Evolutionary conservation across 2,329 filamentous ascomycete genomes (phyloP).

Genomic region (Exophiala spinifera): DNA sequence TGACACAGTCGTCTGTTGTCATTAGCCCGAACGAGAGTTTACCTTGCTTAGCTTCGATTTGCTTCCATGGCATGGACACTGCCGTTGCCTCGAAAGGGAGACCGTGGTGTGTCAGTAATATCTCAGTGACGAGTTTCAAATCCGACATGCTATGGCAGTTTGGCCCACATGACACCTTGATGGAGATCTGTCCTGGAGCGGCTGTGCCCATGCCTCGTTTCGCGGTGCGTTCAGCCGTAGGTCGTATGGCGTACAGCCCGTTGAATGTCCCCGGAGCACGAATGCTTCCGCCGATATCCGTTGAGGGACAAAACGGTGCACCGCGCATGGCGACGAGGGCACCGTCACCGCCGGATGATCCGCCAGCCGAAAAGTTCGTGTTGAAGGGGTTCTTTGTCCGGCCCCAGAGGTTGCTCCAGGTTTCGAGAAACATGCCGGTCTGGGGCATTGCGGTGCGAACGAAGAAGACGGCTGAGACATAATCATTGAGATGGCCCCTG

Average conservation of each 20-base stretch:
- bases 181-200: slow-evolving; percentile 27
- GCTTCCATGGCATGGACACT: slow-evolving; percentile 50
- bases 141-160: slow-evolving; percentile 54
- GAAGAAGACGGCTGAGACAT: slow-evolving; percentile 30
- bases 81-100: slow-evolving; percentile 54
- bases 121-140: slow-evolving; percentile 43
- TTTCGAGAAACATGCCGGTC: slow-evolving; percentile 34
- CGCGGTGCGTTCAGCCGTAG: slow-evolving; percentile 42
- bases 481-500: too few species aligned
- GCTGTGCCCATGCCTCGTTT: slow-evolving; percentile 16
- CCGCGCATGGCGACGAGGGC: slow-evolving; percentile 53
- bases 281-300: slow-evolving; percentile 50
- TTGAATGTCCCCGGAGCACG: slow-evolving; percentile 41
- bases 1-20: slow-evolving; percentile 62
- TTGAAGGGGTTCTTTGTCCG: slow-evolving; percentile 55
- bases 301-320: slow-evolving; percentile 39
- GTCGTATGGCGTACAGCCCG: slow-evolving; percentile 40
- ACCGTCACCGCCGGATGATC: slow-evolving; percentile 57
- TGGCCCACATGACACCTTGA: slow-evolving; percentile 53
- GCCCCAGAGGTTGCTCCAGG: slow-evolving; percentile 33
- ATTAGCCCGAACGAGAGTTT: slow-evolving; percentile 59
- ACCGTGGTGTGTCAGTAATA: slow-evolving; percentile 43
- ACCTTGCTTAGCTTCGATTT: slow-evolving; percentile 15
- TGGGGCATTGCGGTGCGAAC: slow-evolving; percentile 35
- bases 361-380: slow-evolving; percentile 50